Evolutionary conservation across 805 yeast species (phyloP).

Genomic region (Yamadazyma phyllophila): DNA sequence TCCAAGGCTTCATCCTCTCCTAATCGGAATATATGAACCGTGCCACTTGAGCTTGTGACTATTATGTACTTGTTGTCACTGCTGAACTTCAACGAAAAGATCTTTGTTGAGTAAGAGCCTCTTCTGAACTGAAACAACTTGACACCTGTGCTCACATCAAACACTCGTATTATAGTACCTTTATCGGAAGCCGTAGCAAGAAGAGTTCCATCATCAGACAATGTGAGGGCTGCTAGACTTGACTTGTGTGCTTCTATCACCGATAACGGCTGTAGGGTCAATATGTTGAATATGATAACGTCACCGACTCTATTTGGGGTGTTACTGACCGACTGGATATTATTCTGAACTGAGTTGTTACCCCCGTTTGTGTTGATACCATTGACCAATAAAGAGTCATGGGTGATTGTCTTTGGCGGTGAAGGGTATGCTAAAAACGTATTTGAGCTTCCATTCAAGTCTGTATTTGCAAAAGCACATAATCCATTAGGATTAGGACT

Average conservation of each 20-base stretch:
- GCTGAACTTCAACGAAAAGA: conserved; percentile 75
- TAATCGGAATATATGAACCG: conserved; percentile 86
- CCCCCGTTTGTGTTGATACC: conserved; percentile 44
- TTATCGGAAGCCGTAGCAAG: conserved; percentile 87
- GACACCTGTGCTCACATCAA: conserved; percentile 61
- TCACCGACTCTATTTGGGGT: conserved; percentile 57
- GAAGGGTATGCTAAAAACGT: conserved; percentile 72
- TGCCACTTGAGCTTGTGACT: conserved; percentile 87
- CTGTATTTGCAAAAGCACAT: conserved; percentile 51
- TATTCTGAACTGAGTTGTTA: conserved; percentile 36
- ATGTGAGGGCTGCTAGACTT: conserved; percentile 61
- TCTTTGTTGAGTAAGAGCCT: conserved; percentile 81
- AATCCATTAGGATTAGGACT: conserved; percentile 49
- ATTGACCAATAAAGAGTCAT: conserved; percentile 39
- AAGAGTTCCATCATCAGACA: conserved; percentile 73
- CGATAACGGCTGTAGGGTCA: conserved; percentile 69
- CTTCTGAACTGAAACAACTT: conserved; percentile 73
- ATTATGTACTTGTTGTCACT: conserved; percentile 65
- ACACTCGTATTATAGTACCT: conserved; percentile 87
- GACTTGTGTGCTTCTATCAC: conserved; percentile 86
- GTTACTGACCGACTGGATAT: conserved; percentile 39
- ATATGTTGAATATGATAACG: conserved; percentile 76
- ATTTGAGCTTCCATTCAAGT: conserved; percentile 30
- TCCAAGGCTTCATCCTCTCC: conserved; percentile 49
- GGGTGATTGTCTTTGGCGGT: conserved; percentile 58